A percentile compares a stretch with the other conserved stretches of the same genome.
Evolutionary conservation across 345 rosid species (phyloP).

Genomic region (Eucalyptus polyanthemos): DNA sequence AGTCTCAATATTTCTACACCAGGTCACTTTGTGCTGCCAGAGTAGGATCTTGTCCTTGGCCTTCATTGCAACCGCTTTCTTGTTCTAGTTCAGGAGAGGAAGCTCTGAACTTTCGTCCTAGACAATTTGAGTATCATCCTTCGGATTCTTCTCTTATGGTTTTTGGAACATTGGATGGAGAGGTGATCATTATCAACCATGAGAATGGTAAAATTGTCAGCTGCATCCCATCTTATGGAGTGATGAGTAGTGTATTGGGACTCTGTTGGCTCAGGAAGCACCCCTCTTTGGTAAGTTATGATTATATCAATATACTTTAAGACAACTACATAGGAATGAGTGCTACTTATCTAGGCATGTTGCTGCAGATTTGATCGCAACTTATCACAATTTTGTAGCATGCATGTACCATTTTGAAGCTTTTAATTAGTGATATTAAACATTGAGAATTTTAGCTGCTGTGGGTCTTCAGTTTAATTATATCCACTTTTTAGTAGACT

Average conservation of each 20-base stretch:
- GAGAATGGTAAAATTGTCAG: constrained; percentile 71
- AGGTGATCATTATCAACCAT: constrained; percentile 82
- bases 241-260: constrained; percentile 74
- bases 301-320: neutral
- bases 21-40: constrained; percentile 88
- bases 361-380: neutral
- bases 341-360: neutral
- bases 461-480: neutral
- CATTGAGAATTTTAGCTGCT: neutral
- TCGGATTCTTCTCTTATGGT: constrained; percentile 66
- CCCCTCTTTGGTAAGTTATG: constrained; percentile 65
- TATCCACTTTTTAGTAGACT: neutral
- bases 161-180: constrained; percentile 91
- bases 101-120: constrained; percentile 49
- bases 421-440: neutral
- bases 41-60: constrained; percentile 79
- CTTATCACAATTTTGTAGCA: neutral
- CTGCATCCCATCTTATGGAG: constrained; percentile 62
- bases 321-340: neutral
- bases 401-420: neutral
- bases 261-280: constrained; percentile 88
- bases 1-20: constrained; percentile 42
- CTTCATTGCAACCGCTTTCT: constrained; percentile 59
- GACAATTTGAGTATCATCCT: constrained; percentile 98
- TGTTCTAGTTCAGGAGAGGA: constrained; percentile 27